A percentile compares a stretch with the other conserved stretches of the same genome.
Evolutionary conservation across 306 rosid species (phyloP).

Genomic region (Cyclanthera cordifolia): DNA sequence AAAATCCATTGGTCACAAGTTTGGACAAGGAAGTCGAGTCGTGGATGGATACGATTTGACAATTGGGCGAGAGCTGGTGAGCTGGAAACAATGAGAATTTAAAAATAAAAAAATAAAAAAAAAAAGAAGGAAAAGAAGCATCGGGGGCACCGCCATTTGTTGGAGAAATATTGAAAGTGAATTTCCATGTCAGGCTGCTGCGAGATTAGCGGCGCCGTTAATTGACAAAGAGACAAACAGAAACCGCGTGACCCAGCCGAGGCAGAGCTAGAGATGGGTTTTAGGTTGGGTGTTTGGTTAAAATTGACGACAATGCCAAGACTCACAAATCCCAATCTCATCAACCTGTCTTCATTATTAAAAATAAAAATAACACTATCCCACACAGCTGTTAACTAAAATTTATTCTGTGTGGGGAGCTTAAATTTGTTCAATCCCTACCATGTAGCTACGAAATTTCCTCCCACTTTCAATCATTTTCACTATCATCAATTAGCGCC

Average conservation of each 20-base stretch:
- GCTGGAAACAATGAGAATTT: too few relatives aligned
- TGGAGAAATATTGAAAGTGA: too few relatives aligned
- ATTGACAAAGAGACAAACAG: neutral
- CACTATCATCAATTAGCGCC: too few relatives aligned
- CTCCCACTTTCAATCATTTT: too few relatives aligned
- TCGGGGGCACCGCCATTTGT: neutral
- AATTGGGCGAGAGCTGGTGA: too few relatives aligned
- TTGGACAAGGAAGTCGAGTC: too few relatives aligned
- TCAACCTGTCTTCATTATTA: neutral
- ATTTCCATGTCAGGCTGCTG: neutral
- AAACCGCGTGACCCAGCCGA: neutral
- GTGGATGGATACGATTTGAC: neutral
- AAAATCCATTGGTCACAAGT: too few relatives aligned
- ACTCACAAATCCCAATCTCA: neutral
- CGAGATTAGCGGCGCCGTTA: constrained; percentile 12
- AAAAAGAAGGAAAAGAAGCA: neutral
- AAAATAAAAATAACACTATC: neutral
- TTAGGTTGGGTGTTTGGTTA: neutral
- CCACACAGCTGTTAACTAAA: neutral
- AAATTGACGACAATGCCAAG: neutral
- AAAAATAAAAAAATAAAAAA: too few relatives aligned
- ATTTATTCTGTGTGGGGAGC: too few relatives aligned
- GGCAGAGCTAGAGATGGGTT: neutral
- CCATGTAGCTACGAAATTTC: too few relatives aligned
- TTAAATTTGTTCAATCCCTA: neutral